Conservation (phyloP, 1,284 basidiomycete genomes). For the Takashimella koratensis region DNA sequence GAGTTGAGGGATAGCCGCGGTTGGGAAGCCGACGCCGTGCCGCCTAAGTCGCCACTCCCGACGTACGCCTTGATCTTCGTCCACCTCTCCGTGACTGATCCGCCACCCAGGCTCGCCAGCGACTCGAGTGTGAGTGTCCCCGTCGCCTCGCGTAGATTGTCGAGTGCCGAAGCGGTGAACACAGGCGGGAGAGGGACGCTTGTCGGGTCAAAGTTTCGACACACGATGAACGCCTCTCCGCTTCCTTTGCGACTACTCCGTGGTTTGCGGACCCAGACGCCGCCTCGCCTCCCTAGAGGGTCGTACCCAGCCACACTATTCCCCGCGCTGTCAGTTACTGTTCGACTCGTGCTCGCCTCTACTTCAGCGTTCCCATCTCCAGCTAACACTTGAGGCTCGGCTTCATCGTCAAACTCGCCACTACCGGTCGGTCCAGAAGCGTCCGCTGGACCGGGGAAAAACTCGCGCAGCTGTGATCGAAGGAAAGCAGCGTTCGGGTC, state of each 20-base stretch:
- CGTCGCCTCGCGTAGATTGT: slow-evolving; percentile 22
- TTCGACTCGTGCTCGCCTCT: slow-evolving; percentile 32
- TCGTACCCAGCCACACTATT: slow-evolving; percentile 26
- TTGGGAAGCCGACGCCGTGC: too few species aligned
- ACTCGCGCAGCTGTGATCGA: slow-evolving; percentile 50
- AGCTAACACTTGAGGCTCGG: neutral
- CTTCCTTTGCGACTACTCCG: slow-evolving; percentile 48
- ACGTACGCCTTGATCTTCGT: slow-evolving; percentile 38
- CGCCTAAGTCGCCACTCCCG: slow-evolving; percentile 38
- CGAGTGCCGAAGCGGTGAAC: slow-evolving; percentile 27
- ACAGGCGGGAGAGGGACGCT: slow-evolving; percentile 35
- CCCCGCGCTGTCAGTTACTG: slow-evolving; percentile 19
- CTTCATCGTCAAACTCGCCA: slow-evolving; percentile 23
- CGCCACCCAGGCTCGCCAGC: slow-evolving; percentile 19
- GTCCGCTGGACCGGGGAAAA: slow-evolving; percentile 48
- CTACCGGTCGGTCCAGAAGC: neutral
- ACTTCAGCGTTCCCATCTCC: slow-evolving; percentile 32
- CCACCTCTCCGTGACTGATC: slow-evolving; percentile 20
- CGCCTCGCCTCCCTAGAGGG: slow-evolving; percentile 37
- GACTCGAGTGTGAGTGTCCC: slow-evolving; percentile 44
- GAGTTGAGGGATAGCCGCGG: too few species aligned
- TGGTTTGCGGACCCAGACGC: slow-evolving; percentile 50
- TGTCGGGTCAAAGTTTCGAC: slow-evolving; percentile 51
- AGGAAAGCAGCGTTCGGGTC: slow-evolving; percentile 51
- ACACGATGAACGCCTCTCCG: slow-evolving; percentile 57